These are phyloP conservation scores for Blastomyces emzantsi DNA, from an alignment of 2,329 filamentous ascomycete species.

Conservation along the genomic window DNA sequence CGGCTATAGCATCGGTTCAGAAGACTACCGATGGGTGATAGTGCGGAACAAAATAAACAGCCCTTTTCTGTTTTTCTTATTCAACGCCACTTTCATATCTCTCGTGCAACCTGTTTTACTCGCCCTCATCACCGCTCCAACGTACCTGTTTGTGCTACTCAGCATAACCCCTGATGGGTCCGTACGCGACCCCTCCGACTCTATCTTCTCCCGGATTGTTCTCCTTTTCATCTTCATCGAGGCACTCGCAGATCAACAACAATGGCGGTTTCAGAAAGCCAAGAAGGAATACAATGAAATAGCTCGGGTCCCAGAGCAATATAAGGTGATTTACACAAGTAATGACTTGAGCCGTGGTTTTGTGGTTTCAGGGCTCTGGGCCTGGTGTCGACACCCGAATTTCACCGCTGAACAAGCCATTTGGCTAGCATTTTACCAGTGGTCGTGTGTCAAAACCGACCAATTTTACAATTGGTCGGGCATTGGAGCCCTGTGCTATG, in stretches of 20 bases:
- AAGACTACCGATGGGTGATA: constrained; percentile 90
- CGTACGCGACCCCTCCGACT: constrained; percentile 51
- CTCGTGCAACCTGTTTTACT: constrained; percentile 75
- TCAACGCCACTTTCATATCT: constrained; percentile 87
- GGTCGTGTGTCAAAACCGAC: constrained; percentile 67
- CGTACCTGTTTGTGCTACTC: constrained; percentile 65
- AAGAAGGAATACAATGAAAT: constrained; percentile 67
- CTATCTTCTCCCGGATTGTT: constrained; percentile 47
- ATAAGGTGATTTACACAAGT: constrained; percentile 47
- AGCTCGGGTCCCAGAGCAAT: constrained; percentile 55
- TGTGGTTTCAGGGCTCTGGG: constrained; percentile 73
- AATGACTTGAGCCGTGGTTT: constrained; percentile 86
- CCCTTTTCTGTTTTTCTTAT: constrained; percentile 72
- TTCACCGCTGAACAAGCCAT: constrained; percentile 86
- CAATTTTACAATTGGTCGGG: constrained; percentile 70
- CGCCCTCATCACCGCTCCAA: constrained; percentile 66
- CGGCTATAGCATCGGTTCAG: constrained; percentile 77
- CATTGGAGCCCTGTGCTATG: constrained; percentile 57
- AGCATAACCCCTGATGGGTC: constrained; percentile 51
- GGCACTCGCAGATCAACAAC: constrained; percentile 80
- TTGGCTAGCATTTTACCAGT: constrained; percentile 82
- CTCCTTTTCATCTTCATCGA: constrained; percentile 55
- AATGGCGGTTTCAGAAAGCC: constrained; percentile 81
- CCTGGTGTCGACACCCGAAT: constrained; percentile 85
- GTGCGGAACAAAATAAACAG: constrained; percentile 57